A percentile compares a stretch with the other conserved stretches of the same genome.
Conservation (phyloP, 2,329 filamentous ascomycete genomes). For the Xylariaceae sp. region DNA sequence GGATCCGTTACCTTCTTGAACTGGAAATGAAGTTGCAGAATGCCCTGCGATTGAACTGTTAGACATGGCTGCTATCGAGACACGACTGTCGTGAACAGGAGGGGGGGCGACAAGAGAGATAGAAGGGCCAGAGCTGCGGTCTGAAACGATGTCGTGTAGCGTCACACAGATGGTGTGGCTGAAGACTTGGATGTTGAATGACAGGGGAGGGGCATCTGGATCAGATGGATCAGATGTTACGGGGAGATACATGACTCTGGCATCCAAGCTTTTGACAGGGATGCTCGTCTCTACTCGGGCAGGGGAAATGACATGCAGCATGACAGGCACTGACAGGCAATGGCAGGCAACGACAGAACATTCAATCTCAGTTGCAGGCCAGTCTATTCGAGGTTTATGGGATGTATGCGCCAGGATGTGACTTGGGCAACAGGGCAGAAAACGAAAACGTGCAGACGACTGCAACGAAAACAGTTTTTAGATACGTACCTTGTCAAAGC, state of each 20-base stretch:
- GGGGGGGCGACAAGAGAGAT: constrained; percentile 1
- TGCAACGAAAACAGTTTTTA: background rate
- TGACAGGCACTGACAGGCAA: constrained; percentile 15
- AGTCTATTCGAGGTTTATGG: too few species aligned
- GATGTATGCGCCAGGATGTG: too few species aligned
- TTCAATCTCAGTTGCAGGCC: too few species aligned
- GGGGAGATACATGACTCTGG: constrained; percentile 5
- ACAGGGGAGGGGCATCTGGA: constrained; percentile 8
- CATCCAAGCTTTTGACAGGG: constrained; percentile 7
- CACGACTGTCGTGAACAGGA: constrained; percentile 9
- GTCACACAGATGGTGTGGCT: constrained; percentile 17
- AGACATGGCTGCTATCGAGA: constrained; percentile 15
- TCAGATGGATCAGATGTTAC: background rate
- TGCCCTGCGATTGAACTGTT: constrained; percentile 60
- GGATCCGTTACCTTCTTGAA: constrained; percentile 80
- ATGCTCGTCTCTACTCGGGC: constrained; percentile 7
- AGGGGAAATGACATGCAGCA: constrained; percentile 9
- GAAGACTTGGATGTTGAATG: constrained; percentile 2
- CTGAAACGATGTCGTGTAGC: constrained; percentile 19
- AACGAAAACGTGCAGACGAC: too few species aligned
- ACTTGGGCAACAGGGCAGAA: too few species aligned
- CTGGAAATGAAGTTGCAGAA: constrained; percentile 94
- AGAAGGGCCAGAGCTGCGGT: constrained; percentile 6
- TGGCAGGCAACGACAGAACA: background rate
- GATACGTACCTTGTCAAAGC: constrained; percentile 85